Evolutionary conservation across 192 early-diverging fungal species (phyloP).

Genomic region (Umbelopsis vinacea): DNA sequence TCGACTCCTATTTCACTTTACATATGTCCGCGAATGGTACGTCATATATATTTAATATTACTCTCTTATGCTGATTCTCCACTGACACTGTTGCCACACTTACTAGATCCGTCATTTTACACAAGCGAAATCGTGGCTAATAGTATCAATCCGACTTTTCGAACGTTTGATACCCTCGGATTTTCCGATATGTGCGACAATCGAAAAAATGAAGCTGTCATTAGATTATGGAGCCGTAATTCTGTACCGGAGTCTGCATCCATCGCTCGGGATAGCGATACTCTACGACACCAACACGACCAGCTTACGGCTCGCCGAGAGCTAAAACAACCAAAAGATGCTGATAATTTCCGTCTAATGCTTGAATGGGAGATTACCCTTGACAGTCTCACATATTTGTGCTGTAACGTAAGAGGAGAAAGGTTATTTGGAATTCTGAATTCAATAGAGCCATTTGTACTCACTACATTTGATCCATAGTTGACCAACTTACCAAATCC

Average conservation of each 20-base stretch:
- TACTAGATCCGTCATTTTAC: slow-evolving; percentile 30
- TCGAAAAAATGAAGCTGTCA: slow-evolving; percentile 19
- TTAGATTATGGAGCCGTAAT: slow-evolving; percentile 34
- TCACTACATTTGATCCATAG: neutral
- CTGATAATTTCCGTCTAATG: slow-evolving; percentile 28
- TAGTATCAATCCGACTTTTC: slow-evolving; percentile 39
- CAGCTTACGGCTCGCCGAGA: neutral
- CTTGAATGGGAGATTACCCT: slow-evolving; percentile 57
- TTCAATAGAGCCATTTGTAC: neutral
- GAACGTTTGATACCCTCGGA: slow-evolving; percentile 20
- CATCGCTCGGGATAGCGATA: slow-evolving; percentile 15
- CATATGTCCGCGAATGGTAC: slow-evolving; percentile 40
- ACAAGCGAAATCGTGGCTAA: slow-evolving; percentile 41
- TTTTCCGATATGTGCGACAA: slow-evolving; percentile 31
- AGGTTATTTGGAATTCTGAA: neutral
- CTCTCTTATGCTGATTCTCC: neutral
- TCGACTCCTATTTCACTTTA: slow-evolving; percentile 51
- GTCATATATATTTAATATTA: neutral
- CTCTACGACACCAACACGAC: neutral
- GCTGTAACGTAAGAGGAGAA: slow-evolving; percentile 42
- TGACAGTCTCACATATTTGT: slow-evolving; percentile 44
- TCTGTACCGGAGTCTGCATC: slow-evolving; percentile 32
- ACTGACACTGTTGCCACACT: neutral
- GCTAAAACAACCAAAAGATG: neutral
- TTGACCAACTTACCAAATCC: neutral